Percentiles rank a stretch among this genome's conserved stretches.
Conservation (phyloP, 2,329 filamentous ascomycete species). For the Talaromyces islandicus region DNA sequence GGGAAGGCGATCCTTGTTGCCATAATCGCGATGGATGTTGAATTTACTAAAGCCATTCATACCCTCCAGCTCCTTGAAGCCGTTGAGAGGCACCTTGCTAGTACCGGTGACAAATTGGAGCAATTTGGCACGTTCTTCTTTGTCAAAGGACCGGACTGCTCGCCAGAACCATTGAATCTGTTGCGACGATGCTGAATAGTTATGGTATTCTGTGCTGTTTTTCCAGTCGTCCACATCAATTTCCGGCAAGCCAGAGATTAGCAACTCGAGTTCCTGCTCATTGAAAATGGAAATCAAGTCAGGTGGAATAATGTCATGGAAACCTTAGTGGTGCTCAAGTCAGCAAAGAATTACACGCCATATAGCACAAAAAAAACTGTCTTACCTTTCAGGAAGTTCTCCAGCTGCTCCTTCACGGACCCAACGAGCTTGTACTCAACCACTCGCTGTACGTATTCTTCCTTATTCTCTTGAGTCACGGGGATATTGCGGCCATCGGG, state of each 20-base stretch:
- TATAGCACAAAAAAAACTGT: slow-evolving; percentile 23
- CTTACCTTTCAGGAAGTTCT: slow-evolving; percentile 76
- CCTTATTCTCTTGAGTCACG: slow-evolving; percentile 97
- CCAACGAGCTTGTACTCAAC: slow-evolving; percentile 89
- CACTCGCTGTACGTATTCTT: slow-evolving; percentile 90
- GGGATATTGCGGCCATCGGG: slow-evolving; percentile 83
- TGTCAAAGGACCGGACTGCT: slow-evolving; percentile 93
- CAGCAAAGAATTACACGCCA: not conserved
- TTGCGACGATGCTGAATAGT: slow-evolving; percentile 87
- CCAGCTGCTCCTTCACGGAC: slow-evolving; percentile 90
- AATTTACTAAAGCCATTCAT: slow-evolving; percentile 98
- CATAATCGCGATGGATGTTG: slow-evolving; percentile 98
- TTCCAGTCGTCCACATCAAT: slow-evolving; percentile 99
- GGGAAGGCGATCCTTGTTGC: slow-evolving; percentile 89
- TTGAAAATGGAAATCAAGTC: slow-evolving; percentile 97
- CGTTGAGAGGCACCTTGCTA: slow-evolving; percentile 95
- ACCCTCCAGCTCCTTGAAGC: slow-evolving; percentile 97
- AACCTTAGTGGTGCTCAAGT: slow-evolving; percentile 49
- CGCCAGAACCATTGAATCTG: slow-evolving; percentile 99
- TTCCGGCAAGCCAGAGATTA: slow-evolving; percentile 94
- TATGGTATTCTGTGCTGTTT: slow-evolving; percentile 97
- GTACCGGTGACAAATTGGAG: slow-evolving; percentile 98
- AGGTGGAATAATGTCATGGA: slow-evolving; percentile 95
- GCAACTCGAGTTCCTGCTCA: slow-evolving; percentile 90
- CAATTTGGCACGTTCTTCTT: slow-evolving; percentile 95